Evolutionary conservation across 2,329 filamentous ascomycete species (phyloP), one percentile per base, ranked within the genome.

Genomic region (Xylaria sp.): DNA sequence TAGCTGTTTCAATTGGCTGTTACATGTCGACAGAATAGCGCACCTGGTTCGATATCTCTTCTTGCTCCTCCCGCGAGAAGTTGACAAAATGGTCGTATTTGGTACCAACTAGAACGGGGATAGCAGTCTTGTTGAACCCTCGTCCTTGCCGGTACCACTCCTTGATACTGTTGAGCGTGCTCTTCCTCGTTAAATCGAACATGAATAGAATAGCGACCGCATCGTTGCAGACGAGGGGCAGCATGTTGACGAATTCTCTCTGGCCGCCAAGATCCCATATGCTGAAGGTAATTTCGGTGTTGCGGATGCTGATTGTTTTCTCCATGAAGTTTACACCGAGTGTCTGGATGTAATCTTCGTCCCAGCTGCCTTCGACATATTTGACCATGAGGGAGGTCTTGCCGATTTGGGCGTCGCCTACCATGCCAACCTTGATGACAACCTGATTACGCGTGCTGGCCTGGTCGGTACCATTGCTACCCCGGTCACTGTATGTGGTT

Each of bases 31-130:
- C 25, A 19, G 15, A 5, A 23, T 38, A 33, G 42, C 68, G 35
- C 79, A 95, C 93, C 85, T 97, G 94, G 73, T 95, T 94, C 14
- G 93, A 97, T 66, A 99, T 99, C 79, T 99, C 95, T 77, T 99
- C 95, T 77, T 99, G 95, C 75, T 99, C 95, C 76, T 98, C 94
- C 43, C 92, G 87, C 0, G 95, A 94, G 74, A 99, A 97, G 80
- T 98, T 99, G 78, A 99, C 94, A 80, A 99, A 99, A 75, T 98
- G 95, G 74, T 99, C 95, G 77, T 98, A 99, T 78, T 99, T 99
- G 37, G 95, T 99, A 63, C 95, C 95, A 17, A 99, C 92, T 23
- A 99, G 80, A 74, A 99, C 97, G 0, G 95, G 95, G 70, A 99
- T 99, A n/a, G 95, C 95, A 14, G 95, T 99, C 84, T 99, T 99